Conservation (phyloP, 148 eudicot species). For the Arbutus unedo region DNA sequence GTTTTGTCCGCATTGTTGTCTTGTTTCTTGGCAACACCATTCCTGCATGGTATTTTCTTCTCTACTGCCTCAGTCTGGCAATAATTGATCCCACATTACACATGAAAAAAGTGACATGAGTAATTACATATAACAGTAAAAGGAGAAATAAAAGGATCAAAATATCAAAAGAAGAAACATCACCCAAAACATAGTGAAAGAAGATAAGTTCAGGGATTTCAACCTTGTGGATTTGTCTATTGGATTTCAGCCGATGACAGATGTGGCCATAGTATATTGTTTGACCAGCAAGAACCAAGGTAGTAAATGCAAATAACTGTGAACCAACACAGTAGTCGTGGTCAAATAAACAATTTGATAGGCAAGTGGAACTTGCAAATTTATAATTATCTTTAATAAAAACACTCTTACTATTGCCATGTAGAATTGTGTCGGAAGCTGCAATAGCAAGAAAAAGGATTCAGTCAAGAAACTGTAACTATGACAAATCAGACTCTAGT, state of each 20-base stretch:
- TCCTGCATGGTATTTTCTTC: slow-evolving; percentile 20
- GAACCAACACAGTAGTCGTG: slow-evolving; percentile 9
- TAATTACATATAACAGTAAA: slow-evolving; percentile 3
- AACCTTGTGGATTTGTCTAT: slow-evolving; percentile 44
- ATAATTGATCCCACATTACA: slow-evolving; percentile 2
- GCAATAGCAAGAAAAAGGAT: slow-evolving; percentile 28
- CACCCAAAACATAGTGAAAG: slow-evolving; percentile 2
- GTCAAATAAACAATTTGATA: not conserved
- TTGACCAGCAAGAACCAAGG: slow-evolving; percentile 53
- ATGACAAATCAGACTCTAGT: not conserved
- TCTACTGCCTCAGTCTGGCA: slow-evolving; percentile 24
- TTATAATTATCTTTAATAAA: not conserved
- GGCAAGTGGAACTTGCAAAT: not conserved
- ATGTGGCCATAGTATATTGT: slow-evolving; percentile 61
- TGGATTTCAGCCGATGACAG: slow-evolving; percentile 45
- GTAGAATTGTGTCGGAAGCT: slow-evolving; percentile 86
- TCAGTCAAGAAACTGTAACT: not conserved
- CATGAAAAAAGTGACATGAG: not conserved
- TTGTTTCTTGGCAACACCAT: slow-evolving; percentile 23
- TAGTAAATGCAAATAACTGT: slow-evolving; percentile 62
- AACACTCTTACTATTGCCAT: slow-evolving; percentile 60
- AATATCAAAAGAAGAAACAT: not conserved
- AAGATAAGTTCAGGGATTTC: slow-evolving; percentile 5
- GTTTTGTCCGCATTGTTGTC: slow-evolving; percentile 17
- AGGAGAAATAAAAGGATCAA: not conserved